Evolutionary conservation across 495 filamentous ascomycete genomes (phyloP).

Genomic region (Penicillium daleae): DNA sequence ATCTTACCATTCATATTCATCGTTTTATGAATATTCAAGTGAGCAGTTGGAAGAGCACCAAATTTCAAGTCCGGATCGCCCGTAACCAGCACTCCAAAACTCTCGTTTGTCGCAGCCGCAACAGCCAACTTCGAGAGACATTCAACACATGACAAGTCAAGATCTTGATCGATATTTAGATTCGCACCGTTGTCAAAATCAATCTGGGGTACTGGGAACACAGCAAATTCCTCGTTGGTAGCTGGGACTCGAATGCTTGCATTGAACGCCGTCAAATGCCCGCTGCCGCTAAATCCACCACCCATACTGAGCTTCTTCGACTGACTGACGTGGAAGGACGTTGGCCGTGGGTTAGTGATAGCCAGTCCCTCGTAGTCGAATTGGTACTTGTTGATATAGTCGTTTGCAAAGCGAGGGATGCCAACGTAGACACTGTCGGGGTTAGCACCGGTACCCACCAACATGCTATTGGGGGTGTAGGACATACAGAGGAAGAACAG

Average conservation of each 20-base stretch:
- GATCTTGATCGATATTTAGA: constrained; percentile 34
- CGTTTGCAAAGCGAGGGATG: constrained; percentile 33
- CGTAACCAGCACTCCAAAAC: constrained; percentile 26
- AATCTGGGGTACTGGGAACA: constrained; percentile 29
- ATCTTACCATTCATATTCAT: constrained; percentile 28
- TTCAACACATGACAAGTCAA: constrained; percentile 34
- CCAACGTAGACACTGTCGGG: constrained; percentile 32
- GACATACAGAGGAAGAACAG: constrained; percentile 33
- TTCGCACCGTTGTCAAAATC: constrained; percentile 22
- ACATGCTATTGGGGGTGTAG: background rate
- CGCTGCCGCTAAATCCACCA: constrained; percentile 34
- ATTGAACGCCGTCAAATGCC: constrained; percentile 33
- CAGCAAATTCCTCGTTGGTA: constrained; percentile 24
- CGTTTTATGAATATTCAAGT: constrained; percentile 36
- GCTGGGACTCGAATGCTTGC: constrained; percentile 24
- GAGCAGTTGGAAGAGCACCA: constrained; percentile 30
- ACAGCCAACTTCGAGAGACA: constrained; percentile 32
- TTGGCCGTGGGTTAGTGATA: constrained; percentile 31
- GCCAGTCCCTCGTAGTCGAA: constrained; percentile 28
- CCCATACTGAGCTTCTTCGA: constrained; percentile 23
- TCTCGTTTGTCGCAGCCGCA: constrained; percentile 29
- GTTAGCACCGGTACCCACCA: background rate
- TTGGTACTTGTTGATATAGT: constrained; percentile 35
- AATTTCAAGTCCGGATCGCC: constrained; percentile 31
- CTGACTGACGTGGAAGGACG: constrained; percentile 21